Percentiles rank a stretch among this genome's conserved stretches.
Conservation (phyloP, 352 stramenopile species). For the Phytopythium kandeliae region DNA sequence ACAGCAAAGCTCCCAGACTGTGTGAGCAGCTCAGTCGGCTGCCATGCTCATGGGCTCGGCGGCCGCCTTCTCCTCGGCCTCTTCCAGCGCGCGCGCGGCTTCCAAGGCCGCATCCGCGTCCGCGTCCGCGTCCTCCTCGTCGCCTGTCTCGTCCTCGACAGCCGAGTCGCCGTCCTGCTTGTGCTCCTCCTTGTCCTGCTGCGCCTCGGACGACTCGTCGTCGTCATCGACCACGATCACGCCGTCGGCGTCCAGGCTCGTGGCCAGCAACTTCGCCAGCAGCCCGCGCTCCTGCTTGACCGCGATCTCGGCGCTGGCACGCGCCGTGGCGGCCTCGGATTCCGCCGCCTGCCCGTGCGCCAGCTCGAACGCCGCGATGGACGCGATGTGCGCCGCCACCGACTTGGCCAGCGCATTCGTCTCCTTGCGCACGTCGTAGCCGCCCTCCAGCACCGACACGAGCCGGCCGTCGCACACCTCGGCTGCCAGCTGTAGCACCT, state of each 20-base stretch:
- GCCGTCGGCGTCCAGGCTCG: conserved; percentile 32
- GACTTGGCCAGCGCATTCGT: conserved; percentile 83
- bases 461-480: conserved; percentile 77
- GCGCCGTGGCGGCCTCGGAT: conserved; percentile 7
- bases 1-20: no score
- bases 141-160: conserved; percentile 18
- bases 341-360: conserved; percentile 15
- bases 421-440: conserved; percentile 76
- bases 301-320: background rate
- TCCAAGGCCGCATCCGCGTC: conserved; percentile 19
- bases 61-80: conserved; percentile 8
- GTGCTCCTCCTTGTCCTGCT: conserved; percentile 8
- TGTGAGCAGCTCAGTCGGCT: no score
- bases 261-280: conserved; percentile 44
- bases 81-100: conserved; percentile 9
- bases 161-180: conserved; percentile 14
- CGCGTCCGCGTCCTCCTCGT: conserved; percentile 24
- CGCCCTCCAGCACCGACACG: conserved; percentile 82
- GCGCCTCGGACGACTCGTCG: conserved; percentile 16
- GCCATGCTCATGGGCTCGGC: no score
- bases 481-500: conserved; percentile 69
- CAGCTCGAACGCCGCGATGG: conserved; percentile 62
- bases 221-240: conserved; percentile 63
- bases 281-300: conserved; percentile 32
- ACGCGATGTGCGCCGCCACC: conserved; percentile 66